Conservation (phyloP, 73 alveolate species). For the Blepharisma japonicum region DNA sequence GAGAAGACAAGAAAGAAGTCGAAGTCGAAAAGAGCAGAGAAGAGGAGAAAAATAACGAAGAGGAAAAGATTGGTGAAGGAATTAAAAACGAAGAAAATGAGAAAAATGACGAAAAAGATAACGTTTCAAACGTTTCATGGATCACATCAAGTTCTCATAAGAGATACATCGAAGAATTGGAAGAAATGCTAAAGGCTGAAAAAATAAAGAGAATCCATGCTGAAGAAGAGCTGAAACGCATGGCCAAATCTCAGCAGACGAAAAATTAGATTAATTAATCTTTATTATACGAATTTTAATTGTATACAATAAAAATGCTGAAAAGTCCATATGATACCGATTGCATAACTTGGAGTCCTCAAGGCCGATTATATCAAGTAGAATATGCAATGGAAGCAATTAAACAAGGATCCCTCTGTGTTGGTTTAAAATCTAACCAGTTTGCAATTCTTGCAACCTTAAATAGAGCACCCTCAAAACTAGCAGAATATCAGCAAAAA, state of each 20-base stretch:
- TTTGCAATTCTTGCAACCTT: conserved; percentile 79
- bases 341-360: conserved; percentile 96
- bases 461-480: conserved; percentile 83
- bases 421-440: conserved; percentile 81
- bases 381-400: conserved; percentile 99
- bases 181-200: not conserved
- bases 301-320: conserved; percentile 56
- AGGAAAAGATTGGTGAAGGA: not conserved
- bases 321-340: conserved; percentile 88
- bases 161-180: conserved; percentile 9
- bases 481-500: conserved; percentile 83
- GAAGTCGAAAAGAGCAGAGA: not conserved
- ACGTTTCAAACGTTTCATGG: not conserved
- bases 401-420: conserved; percentile 91
- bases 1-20: not conserved
- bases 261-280: no score
- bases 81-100: not conserved
- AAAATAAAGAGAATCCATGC: not conserved
- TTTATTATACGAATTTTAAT: no score
- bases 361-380: conserved; percentile 92
- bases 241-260: no score
- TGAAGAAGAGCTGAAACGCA: not conserved
- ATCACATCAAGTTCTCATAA: conserved; percentile 3
- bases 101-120: conserved; percentile 6
- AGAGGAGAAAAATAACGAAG: not conserved